These are phyloP conservation scores for Aleurites moluccanus DNA, from an alignment of 441 rosid species.

Conservation along the genomic window DNA sequence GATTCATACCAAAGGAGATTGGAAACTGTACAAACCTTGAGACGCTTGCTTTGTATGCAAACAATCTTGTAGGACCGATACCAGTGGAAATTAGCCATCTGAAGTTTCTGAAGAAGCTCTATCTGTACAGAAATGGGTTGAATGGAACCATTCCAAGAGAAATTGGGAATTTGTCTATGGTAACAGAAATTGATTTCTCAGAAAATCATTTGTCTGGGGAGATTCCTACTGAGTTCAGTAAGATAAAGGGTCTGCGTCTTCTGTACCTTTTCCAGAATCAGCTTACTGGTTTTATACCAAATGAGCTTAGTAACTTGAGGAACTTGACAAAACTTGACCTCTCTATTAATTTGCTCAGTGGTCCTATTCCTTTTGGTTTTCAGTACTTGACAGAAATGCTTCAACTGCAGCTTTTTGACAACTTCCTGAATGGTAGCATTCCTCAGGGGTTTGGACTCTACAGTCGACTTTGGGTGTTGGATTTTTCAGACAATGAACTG, in stretches of 20 bases:
- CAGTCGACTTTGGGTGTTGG: conserved; percentile 86
- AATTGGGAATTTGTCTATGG: conserved; percentile 73
- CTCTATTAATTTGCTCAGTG: conserved; percentile 73
- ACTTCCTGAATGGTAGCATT: conserved; percentile 64
- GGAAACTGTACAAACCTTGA: conserved; percentile 69
- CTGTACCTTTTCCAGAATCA: conserved; percentile 84
- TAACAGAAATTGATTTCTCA: conserved; percentile 79
- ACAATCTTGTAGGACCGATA: conserved; percentile 62
- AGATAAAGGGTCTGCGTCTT: conserved; percentile 57
- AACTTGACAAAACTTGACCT: conserved; percentile 83
- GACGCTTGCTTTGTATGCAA: conserved; percentile 73
- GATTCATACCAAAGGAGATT: conserved; percentile 72
- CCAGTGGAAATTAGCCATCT: conserved; percentile 80
- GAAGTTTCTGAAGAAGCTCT: conserved; percentile 67
- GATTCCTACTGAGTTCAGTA: conserved; percentile 72
- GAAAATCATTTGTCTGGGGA: conserved; percentile 75
- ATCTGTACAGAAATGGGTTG: conserved; percentile 75
- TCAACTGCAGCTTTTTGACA: conserved; percentile 85
- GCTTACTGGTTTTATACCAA: conserved; percentile 78
- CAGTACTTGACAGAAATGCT: conserved; percentile 63
- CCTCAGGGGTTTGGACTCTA: conserved; percentile 75
- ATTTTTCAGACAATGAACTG: conserved; percentile 70
- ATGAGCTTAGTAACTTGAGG: conserved; percentile 64
- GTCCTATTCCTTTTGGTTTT: conserved; percentile 77
- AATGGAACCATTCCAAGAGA: conserved; percentile 88